Evolutionary conservation across 169 alveolate genomes (phyloP), one percentile per base, ranked within the genome.

Genomic region (Neospora caninum): DNA sequence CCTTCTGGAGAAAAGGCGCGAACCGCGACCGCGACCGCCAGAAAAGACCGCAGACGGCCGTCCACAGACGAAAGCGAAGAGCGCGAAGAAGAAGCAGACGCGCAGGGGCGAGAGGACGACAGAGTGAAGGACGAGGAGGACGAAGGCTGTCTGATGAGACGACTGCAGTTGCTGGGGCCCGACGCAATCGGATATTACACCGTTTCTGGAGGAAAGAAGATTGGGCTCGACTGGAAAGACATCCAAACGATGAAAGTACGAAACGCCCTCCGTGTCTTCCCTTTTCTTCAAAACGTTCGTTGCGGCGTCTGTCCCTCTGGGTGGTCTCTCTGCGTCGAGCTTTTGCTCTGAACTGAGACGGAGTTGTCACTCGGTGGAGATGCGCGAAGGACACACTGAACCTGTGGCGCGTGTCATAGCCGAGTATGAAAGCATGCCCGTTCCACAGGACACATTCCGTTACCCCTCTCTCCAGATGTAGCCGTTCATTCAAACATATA

Each of bases 171-270:
- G 69, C 89, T 41, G 38, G 89, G 89, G 2, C 89, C 89, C n/a
- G 41, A 43, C 20, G 64, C 41, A 13, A 13, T 82, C 53, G 67
- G 64, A 13, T 41, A 7, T 7, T 82, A 82, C 36, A 41, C 89
- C 43, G 64, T 31, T 13, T 64, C 89, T 13, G 67, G 89, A 9
- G 89, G 89, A 4, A 36, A 82, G 89, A 82, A 82, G 89, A 82
- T 82, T 34, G 64, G 89, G 10, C 53, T 82, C 38, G 38, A 43
- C 34, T 42, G 41, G 58, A 41, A 41, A 42, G 89, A 82, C 41
- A 42, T 82, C 34, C 64, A 82, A 43, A 67, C 89, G 4, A 49
- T 82, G 64, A 82, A 82, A 31, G 89, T 82, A 25, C 4, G 69
- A 49, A 64, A 0, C 10, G 10, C 18, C 16, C 39, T 69, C 18